Evolutionary conservation across 352 stramenopile genomes (phyloP).

Genomic region (Globisporangium polare): DNA sequence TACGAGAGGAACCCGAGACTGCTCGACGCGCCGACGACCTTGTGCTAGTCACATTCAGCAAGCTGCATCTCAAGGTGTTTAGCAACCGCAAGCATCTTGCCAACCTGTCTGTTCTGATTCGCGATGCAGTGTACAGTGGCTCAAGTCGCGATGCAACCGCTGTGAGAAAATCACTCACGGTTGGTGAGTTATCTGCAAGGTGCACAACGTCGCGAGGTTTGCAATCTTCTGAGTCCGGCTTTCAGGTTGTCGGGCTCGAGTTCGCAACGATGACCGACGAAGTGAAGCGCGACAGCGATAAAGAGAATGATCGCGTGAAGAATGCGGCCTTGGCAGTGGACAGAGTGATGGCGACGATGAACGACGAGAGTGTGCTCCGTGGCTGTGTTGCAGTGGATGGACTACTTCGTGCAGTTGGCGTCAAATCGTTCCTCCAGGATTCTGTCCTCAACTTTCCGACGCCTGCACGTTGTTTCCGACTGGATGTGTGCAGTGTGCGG

Average conservation of each 20-base stretch:
- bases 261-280: neutral
- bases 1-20: neutral
- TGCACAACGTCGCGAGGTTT: neutral
- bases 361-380: slow-evolving; percentile 1
- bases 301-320: neutral
- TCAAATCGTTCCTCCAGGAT: neutral
- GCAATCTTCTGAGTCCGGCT: slow-evolving; percentile 1
- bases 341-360: neutral
- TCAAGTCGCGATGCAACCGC: neutral
- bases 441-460: neutral
- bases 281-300: neutral
- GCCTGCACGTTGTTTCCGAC: slow-evolving; percentile 20
- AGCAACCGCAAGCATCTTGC: neutral
- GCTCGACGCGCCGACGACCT: neutral
- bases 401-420: neutral
- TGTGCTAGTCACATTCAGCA: slow-evolving; percentile 34
- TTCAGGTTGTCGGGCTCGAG: slow-evolving; percentile 11
- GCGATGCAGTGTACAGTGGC: slow-evolving; percentile 7
- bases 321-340: neutral
- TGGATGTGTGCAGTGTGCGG: slow-evolving; percentile 24
- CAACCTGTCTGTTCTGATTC: slow-evolving; percentile 3
- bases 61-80: slow-evolving; percentile 21
- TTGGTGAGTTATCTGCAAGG: slow-evolving; percentile 8
- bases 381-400: slow-evolving; percentile 2
- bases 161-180: neutral